Evolutionary conservation across 2,329 filamentous ascomycete species (phyloP).

Genomic region (Hirsutella minnesotensis): DNA sequence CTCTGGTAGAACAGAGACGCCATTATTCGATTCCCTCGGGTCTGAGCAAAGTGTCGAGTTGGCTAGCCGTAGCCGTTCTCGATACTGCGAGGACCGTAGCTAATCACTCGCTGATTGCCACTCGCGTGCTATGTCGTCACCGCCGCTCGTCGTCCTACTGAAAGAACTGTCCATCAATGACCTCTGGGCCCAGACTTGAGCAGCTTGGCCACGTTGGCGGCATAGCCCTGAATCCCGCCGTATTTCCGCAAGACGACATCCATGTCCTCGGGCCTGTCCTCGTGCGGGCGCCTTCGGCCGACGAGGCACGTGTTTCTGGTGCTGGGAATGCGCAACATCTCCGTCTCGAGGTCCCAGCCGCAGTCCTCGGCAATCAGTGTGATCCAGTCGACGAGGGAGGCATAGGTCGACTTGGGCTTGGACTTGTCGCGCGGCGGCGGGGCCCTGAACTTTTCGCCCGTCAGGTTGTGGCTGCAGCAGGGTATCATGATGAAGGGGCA

Average conservation of each 20-base stretch:
- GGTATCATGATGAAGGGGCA: slow-evolving; percentile 88
- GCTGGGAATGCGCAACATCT: slow-evolving; percentile 82
- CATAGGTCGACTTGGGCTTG: slow-evolving; percentile 59
- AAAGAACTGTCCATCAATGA: slow-evolving; percentile 24
- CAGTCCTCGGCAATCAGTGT: slow-evolving; percentile 56
- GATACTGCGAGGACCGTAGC: too few relatives aligned
- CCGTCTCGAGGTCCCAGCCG: slow-evolving; percentile 67
- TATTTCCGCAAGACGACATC: slow-evolving; percentile 34
- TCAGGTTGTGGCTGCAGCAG: slow-evolving; percentile 84
- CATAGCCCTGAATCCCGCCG: slow-evolving; percentile 44
- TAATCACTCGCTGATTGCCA: too few relatives aligned
- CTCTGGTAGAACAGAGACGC: too few relatives aligned
- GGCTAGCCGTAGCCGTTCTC: too few relatives aligned
- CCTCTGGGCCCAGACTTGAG: slow-evolving; percentile 34
- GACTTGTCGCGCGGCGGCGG: slow-evolving; percentile 37
- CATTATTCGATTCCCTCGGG: too few relatives aligned
- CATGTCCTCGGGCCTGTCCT: slow-evolving; percentile 22
- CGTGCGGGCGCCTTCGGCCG: slow-evolving; percentile 39
- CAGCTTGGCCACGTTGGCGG: slow-evolving; percentile 49
- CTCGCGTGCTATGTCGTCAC: too few relatives aligned
- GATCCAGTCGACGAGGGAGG: slow-evolving; percentile 72
- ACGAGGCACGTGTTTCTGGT: slow-evolving; percentile 78
- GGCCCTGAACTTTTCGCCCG: slow-evolving; percentile 63
- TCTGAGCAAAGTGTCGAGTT: too few relatives aligned
- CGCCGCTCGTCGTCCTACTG: too few relatives aligned